Evolutionary conservation across 1,284 basidiomycete species (phyloP).

Genomic region (Jaminaea rosea): DNA sequence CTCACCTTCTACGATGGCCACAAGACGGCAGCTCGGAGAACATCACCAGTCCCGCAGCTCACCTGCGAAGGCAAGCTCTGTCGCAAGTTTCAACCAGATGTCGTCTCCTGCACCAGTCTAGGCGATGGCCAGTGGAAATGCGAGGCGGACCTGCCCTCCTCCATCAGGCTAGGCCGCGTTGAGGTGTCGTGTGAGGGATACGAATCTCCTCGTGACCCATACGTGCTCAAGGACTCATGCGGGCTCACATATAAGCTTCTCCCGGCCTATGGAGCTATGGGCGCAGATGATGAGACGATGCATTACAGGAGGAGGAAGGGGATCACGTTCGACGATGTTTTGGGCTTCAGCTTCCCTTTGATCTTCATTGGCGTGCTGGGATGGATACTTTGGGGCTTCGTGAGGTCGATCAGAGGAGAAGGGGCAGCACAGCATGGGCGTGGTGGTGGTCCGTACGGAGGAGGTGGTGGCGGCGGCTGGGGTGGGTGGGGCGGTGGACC

Average conservation of each 20-base stretch:
- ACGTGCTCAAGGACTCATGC: constrained; percentile 59
- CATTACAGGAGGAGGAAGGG: neutral
- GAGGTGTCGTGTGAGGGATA: constrained; percentile 83
- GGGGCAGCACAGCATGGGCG: neutral
- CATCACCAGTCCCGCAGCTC: constrained; percentile 64
- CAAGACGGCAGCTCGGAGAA: constrained; percentile 61
- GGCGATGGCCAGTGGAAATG: constrained; percentile 63
- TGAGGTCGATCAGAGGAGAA: neutral
- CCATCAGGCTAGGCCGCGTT: constrained; percentile 69
- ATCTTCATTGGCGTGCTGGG: neutral
- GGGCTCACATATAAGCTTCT: constrained; percentile 19
- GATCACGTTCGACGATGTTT: neutral
- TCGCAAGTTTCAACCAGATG: constrained; percentile 65
- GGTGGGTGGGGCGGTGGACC: neutral
- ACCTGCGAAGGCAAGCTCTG: constrained; percentile 64
- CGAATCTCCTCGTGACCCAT: constrained; percentile 65
- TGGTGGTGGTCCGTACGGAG: too few species aligned
- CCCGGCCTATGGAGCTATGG: constrained; percentile 5
- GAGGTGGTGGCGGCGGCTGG: neutral
- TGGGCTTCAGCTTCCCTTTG: neutral
- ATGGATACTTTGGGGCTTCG: neutral
- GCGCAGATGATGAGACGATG: neutral
- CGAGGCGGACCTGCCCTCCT: constrained; percentile 74
- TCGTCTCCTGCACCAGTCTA: constrained; percentile 70
- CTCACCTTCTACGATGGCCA: constrained; percentile 69